These are phyloP conservation scores for Trichoderma reesei DNA, from an alignment of 495 filamentous ascomycete genomes.

Conservation along the genomic window DNA sequence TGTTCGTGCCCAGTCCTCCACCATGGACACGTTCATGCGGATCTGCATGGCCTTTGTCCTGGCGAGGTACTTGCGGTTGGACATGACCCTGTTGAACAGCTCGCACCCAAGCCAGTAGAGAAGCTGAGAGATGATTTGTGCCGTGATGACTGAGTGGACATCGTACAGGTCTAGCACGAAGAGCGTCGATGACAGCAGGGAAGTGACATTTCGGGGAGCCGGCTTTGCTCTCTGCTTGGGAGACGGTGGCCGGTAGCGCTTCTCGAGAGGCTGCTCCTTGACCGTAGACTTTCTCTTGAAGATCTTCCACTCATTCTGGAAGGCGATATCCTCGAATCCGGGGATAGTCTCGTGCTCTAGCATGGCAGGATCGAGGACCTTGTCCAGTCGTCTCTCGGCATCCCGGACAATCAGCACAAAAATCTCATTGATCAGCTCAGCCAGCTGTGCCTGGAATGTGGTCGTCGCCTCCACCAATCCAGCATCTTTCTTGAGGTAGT, in stretches of 20 bases:
- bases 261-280: constrained; percentile 80
- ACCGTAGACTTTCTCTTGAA: constrained; percentile 83
- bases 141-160: constrained; percentile 91
- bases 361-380: constrained; percentile 85
- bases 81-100: constrained; percentile 96
- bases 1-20: constrained; percentile 90
- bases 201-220: constrained; percentile 93
- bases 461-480: constrained; percentile 74
- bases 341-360: constrained; percentile 98
- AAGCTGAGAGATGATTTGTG: constrained; percentile 86
- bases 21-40: constrained; percentile 89
- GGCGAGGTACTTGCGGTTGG: constrained; percentile 85
- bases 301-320: constrained; percentile 96
- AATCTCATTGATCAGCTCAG: constrained; percentile 95
- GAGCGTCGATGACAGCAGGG: constrained; percentile 86
- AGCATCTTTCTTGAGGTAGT: constrained; percentile 92
- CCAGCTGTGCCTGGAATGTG: constrained; percentile 84
- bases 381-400: constrained; percentile 95
- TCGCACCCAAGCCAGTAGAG: constrained; percentile 96
- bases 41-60: constrained; percentile 99
- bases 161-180: constrained; percentile 98
- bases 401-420: constrained; percentile 98
- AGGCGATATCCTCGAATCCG: constrained; percentile 89
- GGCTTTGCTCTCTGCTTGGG: constrained; percentile 85
- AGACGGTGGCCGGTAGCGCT: constrained; percentile 87